A percentile compares a stretch with the other conserved stretches of the same genome.
phyloP scores from a whole-genome alignment of 108 stramenopile species.

The Mediolabrus comicus region DNA sequence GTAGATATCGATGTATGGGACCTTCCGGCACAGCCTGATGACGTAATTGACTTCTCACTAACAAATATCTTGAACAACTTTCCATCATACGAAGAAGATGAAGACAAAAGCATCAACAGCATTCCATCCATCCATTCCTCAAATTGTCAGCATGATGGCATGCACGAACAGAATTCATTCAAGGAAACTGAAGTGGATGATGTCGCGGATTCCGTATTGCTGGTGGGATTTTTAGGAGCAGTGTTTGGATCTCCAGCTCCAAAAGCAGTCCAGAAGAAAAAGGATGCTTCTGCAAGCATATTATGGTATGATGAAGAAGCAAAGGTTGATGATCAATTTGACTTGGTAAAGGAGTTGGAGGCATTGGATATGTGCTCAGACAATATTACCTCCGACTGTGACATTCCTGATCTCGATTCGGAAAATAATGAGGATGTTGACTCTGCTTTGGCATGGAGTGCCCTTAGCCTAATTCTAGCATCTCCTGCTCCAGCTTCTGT shows the following conservation, averaged over 20 bases:
- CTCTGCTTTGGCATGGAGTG: slow-evolving; percentile 23
- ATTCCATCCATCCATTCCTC: not conserved
- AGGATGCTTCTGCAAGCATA: no score
- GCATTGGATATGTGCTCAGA: not conserved
- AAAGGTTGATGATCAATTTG: not conserved
- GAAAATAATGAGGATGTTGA: slow-evolving; percentile 11
- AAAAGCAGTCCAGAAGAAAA: no score
- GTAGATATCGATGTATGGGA: not conserved
- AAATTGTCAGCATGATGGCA: not conserved
- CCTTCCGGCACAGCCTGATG: not conserved
- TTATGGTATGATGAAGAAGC: not conserved
- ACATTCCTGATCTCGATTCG: no score
- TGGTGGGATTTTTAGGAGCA: no score
- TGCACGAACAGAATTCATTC: not conserved
- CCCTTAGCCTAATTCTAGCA: slow-evolving; percentile 13
- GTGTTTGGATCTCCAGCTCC: no score
- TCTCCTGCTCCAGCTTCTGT: slow-evolving; percentile 20
- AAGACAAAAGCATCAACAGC: not conserved
- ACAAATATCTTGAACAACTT: not conserved
- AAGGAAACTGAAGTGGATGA: not conserved
- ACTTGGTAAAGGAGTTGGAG: not conserved
- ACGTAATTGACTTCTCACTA: not conserved
- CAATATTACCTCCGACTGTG: no score
- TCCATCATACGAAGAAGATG: not conserved
- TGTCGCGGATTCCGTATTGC: not conserved